phyloP scores from a whole-genome alignment of 345 rosid species.

The Salix viminalis region DNA sequence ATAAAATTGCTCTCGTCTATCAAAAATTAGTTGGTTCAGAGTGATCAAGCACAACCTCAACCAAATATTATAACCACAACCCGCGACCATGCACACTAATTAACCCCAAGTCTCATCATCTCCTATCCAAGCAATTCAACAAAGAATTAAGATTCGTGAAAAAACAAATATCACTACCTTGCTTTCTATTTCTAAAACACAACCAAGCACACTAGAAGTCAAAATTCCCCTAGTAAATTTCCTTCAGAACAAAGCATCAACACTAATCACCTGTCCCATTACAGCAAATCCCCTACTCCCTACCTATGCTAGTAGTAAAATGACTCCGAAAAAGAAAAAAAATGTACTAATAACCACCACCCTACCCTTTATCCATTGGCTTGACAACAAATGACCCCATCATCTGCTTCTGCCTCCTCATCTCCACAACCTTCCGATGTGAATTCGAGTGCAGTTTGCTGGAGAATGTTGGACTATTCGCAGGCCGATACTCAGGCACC shows the following conservation, averaged over 20 bases:
- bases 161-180: constrained; percentile 10
- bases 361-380: constrained; percentile 46
- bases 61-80: neutral
- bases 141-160: constrained; percentile 11
- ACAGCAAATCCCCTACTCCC: constrained; percentile 27
- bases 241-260: constrained; percentile 18
- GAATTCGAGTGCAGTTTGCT: constrained; percentile 69
- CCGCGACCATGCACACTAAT: constrained; percentile 8
- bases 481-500: constrained; percentile 83
- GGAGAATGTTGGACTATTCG: constrained; percentile 66
- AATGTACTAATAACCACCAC: neutral
- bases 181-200: constrained; percentile 10
- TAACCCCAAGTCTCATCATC: neutral
- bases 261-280: constrained; percentile 19
- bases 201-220: constrained; percentile 28
- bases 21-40: constrained; percentile 12
- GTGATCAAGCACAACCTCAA: constrained; percentile 7
- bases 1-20: constrained; percentile 10
- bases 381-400: constrained; percentile 24
- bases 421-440: constrained; percentile 73
- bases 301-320: constrained; percentile 28
- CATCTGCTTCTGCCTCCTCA: constrained; percentile 57
- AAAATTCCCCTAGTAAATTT: constrained; percentile 28
- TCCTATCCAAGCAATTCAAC: constrained; percentile 7
- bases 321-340: neutral